Percentiles rank a stretch among this genome's conserved stretches.
These are phyloP conservation scores for Nakazawaea peltata DNA, from an alignment of 805 yeast species.

Conservation along the genomic window DNA sequence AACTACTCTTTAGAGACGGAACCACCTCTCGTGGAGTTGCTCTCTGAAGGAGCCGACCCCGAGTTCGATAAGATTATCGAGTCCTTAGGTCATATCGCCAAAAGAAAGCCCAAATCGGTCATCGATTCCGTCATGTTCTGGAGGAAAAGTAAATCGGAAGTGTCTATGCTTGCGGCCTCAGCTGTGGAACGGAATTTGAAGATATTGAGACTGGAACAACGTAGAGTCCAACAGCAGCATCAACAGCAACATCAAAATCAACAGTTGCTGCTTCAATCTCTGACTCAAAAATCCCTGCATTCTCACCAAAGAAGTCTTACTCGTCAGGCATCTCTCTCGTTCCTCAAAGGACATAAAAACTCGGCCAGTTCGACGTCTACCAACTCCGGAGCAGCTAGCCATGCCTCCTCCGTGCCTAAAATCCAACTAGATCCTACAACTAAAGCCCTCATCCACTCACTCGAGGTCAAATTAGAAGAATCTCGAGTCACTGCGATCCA, in stretches of 20 bases:
- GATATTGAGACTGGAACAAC: conserved; percentile 13
- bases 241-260: too few species aligned
- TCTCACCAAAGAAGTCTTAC: neutral
- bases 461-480: conserved; percentile 22
- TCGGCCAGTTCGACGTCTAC: conserved; percentile 30
- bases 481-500: conserved; percentile 66
- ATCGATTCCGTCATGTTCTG: conserved; percentile 98
- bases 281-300: neutral
- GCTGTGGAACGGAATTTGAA: conserved; percentile 34
- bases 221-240: conserved; percentile 10
- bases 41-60: conserved; percentile 83
- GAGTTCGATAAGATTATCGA: conserved; percentile 79
- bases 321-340: conserved; percentile 8
- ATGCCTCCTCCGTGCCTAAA: neutral
- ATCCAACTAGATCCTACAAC: too few species aligned
- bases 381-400: conserved; percentile 1
- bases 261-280: neutral
- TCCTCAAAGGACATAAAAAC: conserved; percentile 29
- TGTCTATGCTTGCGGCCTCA: conserved; percentile 57
- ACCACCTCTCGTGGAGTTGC: conserved; percentile 68
- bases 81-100: conserved; percentile 85
- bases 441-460: neutral
- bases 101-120: conserved; percentile 87
- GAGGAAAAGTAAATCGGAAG: conserved; percentile 90
- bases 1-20: conserved; percentile 59